Evolutionary conservation across 129 eudicot genomes (phyloP).

Genomic region (Pulicaria dysenterica): DNA sequence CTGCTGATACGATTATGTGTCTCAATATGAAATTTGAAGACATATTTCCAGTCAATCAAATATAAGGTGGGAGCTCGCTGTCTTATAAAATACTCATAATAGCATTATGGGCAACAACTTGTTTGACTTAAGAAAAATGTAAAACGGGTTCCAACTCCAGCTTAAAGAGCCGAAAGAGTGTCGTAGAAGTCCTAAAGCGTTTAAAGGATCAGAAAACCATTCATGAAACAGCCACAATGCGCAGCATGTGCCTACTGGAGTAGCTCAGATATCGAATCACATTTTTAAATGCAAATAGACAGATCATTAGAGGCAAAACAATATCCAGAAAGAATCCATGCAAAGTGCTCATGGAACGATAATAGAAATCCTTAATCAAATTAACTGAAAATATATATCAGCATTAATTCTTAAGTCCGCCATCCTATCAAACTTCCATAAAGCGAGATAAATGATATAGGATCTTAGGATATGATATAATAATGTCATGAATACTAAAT

Average conservation of each 20-base stretch:
- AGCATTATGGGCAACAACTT: conserved; percentile 34
- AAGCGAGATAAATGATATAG: not conserved
- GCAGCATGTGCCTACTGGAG: conserved; percentile 24
- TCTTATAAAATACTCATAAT: conserved; percentile 22
- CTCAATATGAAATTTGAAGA: conserved; percentile 22
- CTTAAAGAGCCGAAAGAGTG: conserved; percentile 25
- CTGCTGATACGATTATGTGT: conserved; percentile 34
- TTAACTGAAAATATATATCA: conserved; percentile 1
- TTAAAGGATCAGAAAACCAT: conserved; percentile 25
- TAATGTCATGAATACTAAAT: not conserved
- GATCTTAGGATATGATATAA: conserved; percentile 8
- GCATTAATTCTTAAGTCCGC: not conserved
- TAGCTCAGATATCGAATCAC: conserved; percentile 16
- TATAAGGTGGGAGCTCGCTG: conserved; percentile 25
- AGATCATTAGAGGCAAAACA: conserved; percentile 17
- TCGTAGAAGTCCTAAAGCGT: conserved; percentile 15
- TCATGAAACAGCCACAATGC: conserved; percentile 31
- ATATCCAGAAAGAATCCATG: not conserved
- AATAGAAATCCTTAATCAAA: not conserved
- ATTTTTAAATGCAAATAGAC: conserved; percentile 26
- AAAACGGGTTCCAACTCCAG: conserved; percentile 25
- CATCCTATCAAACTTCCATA: conserved; percentile 20
- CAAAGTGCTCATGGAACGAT: conserved; percentile 6
- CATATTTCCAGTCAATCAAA: conserved; percentile 38
- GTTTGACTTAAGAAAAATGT: conserved; percentile 27